phyloP scores from a whole-genome alignment of 495 filamentous ascomycete genomes.

The Lasiosphaeria miniovina region DNA sequence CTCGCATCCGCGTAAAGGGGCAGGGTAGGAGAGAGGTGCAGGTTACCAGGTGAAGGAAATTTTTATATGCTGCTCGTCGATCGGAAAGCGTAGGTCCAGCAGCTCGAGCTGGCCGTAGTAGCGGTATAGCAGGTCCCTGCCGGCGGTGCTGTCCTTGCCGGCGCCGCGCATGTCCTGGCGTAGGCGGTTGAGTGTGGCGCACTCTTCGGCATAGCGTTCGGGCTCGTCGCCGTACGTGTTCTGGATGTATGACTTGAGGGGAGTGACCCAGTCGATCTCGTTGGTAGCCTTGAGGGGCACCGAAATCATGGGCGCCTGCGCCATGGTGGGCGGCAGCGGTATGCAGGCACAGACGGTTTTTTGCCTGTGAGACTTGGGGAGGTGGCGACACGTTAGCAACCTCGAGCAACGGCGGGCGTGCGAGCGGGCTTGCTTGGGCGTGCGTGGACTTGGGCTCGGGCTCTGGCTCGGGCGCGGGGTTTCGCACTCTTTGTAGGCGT shows the following conservation, averaged over 20 bases:
- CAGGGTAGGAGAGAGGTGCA: background rate
- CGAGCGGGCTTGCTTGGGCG: too few relatives aligned
- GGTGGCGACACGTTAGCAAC: too few relatives aligned
- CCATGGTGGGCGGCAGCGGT: conserved; percentile 44
- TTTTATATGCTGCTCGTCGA: conserved; percentile 98
- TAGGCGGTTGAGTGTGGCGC: conserved; percentile 90
- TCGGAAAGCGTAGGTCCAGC: conserved; percentile 89
- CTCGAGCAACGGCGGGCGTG: too few relatives aligned
- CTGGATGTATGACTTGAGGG: conserved; percentile 90
- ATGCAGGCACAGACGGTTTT: background rate
- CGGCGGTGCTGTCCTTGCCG: conserved; percentile 92
- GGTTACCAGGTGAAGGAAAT: conserved; percentile 94
- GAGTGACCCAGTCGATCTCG: conserved; percentile 96
- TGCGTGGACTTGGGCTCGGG: too few relatives aligned
- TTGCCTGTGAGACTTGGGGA: background rate
- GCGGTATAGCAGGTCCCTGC: conserved; percentile 88
- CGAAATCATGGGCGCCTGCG: conserved; percentile 87
- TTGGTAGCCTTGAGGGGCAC: conserved; percentile 95
- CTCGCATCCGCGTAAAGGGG: background rate
- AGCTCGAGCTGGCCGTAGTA: conserved; percentile 98
- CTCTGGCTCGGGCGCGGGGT: background rate
- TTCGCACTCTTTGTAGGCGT: conserved; percentile 3
- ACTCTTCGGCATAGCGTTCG: conserved; percentile 91
- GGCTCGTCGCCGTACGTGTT: conserved; percentile 95
- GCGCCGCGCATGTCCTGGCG: conserved; percentile 98